These are phyloP conservation scores for Botrytis galanthina DNA, from an alignment of 2,329 filamentous ascomycete species.

Conservation along the genomic window DNA sequence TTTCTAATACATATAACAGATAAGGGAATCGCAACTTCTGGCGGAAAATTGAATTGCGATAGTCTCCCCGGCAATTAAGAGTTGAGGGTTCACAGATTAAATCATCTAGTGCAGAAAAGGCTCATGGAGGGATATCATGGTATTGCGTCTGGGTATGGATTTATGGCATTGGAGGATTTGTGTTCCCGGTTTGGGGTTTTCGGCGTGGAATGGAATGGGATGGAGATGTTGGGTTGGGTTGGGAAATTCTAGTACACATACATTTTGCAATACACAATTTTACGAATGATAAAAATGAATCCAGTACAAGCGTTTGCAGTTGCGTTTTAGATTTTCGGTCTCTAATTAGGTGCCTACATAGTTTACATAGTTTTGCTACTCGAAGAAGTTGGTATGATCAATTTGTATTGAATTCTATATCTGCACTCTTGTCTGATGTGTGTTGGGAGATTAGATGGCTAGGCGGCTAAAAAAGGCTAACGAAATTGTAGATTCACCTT, in stretches of 20 bases:
- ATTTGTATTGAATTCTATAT: not conserved
- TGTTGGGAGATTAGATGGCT: not conserved
- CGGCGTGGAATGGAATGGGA: not conserved
- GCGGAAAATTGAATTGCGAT: slow-evolving; percentile 14
- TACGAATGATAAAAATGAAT: not conserved
- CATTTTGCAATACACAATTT: not conserved
- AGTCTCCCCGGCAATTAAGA: not conserved
- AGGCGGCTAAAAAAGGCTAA: not conserved
- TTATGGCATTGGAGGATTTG: not conserved
- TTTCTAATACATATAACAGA: not conserved
- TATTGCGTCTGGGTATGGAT: not conserved
- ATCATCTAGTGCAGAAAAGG: not conserved
- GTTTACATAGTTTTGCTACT: not conserved
- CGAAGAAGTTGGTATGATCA: not conserved
- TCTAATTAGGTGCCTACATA: not conserved
- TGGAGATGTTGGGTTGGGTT: not conserved
- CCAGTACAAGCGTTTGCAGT: not conserved
- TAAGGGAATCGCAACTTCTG: not conserved
- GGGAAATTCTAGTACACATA: not conserved
- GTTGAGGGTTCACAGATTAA: not conserved
- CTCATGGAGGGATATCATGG: not conserved
- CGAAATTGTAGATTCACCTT: too few species aligned
- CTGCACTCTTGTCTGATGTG: not conserved
- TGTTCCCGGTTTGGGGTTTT: not conserved
- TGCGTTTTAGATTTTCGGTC: not conserved